These are phyloP conservation scores for Trichosporon inkin DNA, from an alignment of 1,284 basidiomycete species.

Conservation along the genomic window DNA sequence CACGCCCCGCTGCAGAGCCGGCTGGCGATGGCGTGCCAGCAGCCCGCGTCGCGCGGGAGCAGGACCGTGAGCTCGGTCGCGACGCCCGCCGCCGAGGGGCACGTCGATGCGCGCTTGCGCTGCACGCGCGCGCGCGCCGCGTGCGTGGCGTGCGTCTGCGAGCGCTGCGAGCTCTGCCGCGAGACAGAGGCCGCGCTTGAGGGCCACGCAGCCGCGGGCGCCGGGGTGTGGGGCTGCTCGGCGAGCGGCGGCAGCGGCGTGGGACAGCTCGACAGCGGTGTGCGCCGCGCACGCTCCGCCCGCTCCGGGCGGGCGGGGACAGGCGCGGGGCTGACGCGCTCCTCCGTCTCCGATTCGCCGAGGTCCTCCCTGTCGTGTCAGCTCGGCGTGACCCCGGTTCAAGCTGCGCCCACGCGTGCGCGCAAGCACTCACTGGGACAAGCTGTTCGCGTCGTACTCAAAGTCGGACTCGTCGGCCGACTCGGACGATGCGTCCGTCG, in stretches of 20 bases:
- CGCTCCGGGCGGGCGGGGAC: not conserved
- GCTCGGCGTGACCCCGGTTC: not conserved
- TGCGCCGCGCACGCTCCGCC: not conserved
- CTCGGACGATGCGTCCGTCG: conserved; percentile 30
- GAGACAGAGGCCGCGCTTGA: not conserved
- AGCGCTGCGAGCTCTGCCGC: not conserved
- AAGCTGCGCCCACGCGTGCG: too few species aligned
- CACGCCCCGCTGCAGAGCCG: conserved; percentile 29
- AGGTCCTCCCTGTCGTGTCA: conserved; percentile 29
- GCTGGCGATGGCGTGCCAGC: conserved; percentile 32
- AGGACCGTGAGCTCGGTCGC: conserved; percentile 28
- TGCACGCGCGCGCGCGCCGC: not conserved
- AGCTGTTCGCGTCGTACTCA: conserved; percentile 27
- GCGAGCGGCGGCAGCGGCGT: conserved; percentile 16
- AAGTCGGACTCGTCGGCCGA: conserved; percentile 31
- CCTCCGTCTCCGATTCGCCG: conserved; percentile 5
- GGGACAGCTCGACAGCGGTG: conserved; percentile 9
- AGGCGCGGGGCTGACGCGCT: not conserved
- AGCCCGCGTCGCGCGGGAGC: conserved; percentile 29
- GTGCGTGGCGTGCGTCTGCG: not conserved
- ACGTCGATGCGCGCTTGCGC: conserved; percentile 17
- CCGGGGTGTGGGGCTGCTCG: conserved; percentile 13
- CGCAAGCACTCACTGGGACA: conserved; percentile 23
- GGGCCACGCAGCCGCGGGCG: not conserved
- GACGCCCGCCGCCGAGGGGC: conserved; percentile 10